Evolutionary conservation across 1,284 basidiomycete species (phyloP).

Genomic region (Cryptococcus hybrid): DNA sequence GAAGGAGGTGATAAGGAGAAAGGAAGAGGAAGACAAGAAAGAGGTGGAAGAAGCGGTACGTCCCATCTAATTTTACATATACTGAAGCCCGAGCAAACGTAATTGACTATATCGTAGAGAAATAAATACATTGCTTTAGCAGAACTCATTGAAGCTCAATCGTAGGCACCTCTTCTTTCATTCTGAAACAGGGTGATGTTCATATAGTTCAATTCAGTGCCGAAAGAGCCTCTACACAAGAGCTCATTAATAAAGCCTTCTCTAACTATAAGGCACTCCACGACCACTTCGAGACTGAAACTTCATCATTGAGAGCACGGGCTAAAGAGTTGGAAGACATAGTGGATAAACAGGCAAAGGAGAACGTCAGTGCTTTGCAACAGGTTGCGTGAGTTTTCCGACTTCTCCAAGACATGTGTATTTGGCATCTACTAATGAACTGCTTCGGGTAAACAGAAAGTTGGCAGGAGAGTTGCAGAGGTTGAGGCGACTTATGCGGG

Average conservation of each 20-base stretch:
- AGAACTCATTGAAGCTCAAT: constrained; percentile 35
- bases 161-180: constrained; percentile 19
- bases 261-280: too few species aligned
- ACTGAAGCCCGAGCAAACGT: too few species aligned
- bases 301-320: too few species aligned
- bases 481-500: constrained; percentile 34
- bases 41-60: constrained; percentile 39
- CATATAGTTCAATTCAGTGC: too few species aligned
- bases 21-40: constrained; percentile 23
- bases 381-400: neutral
- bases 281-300: too few species aligned
- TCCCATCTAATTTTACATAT: neutral
- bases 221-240: too few species aligned
- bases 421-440: neutral
- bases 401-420: neutral
- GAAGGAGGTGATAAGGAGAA: constrained; percentile 28
- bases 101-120: neutral
- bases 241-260: too few species aligned
- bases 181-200: too few species aligned
- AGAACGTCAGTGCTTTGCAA: too few species aligned
- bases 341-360: too few species aligned
- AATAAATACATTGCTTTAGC: neutral
- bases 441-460: constrained; percentile 17
- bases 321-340: too few species aligned
- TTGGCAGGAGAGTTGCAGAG: constrained; percentile 30